phyloP scores from a whole-genome alignment of 2,329 filamentous ascomycete genomes.

The Ceratocystis variospora region DNA sequence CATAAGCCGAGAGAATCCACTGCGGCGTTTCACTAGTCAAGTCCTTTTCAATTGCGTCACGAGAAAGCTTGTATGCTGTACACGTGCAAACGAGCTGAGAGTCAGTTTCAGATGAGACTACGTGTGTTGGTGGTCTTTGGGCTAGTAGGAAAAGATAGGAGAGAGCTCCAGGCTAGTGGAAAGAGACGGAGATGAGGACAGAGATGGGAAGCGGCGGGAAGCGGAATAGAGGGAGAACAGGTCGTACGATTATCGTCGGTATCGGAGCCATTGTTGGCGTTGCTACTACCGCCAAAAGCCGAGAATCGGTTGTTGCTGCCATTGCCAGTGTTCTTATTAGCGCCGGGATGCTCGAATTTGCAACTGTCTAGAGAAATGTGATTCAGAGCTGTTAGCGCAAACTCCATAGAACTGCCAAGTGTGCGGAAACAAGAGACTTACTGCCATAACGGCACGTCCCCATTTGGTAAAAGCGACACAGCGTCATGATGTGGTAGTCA shows the following conservation, averaged over 20 bases:
- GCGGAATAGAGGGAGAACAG: slow-evolving; percentile 10
- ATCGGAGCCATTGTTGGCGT: slow-evolving; percentile 7
- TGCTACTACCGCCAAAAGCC: slow-evolving; percentile 19
- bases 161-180: background rate
- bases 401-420: background rate
- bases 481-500: slow-evolving; percentile 5
- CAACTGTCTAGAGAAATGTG: slow-evolving; percentile 33
- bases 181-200: background rate
- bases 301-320: slow-evolving; percentile 16
- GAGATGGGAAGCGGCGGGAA: too few species aligned
- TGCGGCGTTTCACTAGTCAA: slow-evolving; percentile 56
- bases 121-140: background rate
- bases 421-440: slow-evolving; percentile 25
- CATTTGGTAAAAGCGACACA: slow-evolving; percentile 20
- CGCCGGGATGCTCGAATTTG: slow-evolving; percentile 40
- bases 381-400: slow-evolving; percentile 1
- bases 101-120: slow-evolving; percentile 7
- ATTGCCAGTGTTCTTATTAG: slow-evolving; percentile 25
- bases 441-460: slow-evolving; percentile 40
- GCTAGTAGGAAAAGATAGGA: background rate
- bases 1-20: slow-evolving; percentile 83
- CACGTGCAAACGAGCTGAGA: background rate
- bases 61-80: slow-evolving; percentile 40
- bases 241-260: slow-evolving; percentile 3
- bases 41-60: slow-evolving; percentile 49